Evolutionary conservation across 805 yeast species (phyloP).

Genomic region (Metschnikowia shivogae): DNA sequence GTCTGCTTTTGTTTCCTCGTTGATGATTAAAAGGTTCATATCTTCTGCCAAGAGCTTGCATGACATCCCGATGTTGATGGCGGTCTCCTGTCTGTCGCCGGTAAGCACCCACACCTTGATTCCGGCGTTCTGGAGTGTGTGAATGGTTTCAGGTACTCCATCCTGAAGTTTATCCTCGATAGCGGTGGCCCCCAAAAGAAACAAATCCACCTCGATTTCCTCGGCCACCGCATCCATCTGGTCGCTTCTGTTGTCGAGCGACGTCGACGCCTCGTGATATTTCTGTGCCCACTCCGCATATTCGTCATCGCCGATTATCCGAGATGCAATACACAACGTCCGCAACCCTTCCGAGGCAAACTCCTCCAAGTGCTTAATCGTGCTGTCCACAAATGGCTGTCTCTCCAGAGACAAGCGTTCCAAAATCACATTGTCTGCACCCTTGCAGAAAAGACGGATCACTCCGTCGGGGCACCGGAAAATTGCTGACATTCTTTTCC

Average conservation of each 20-base stretch:
- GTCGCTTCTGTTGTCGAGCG: constrained; percentile 68
- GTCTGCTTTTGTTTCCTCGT: constrained; percentile 79
- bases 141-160: constrained; percentile 97
- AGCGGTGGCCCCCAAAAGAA: constrained; percentile 93
- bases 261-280: constrained; percentile 78
- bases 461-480: constrained; percentile 92
- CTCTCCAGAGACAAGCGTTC: constrained; percentile 66
- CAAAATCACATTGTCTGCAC: constrained; percentile 94
- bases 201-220: constrained; percentile 72
- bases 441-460: constrained; percentile 85
- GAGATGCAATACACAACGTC: constrained; percentile 86
- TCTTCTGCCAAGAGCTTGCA: constrained; percentile 92
- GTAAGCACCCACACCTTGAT: constrained; percentile 97
- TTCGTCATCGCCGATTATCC: constrained; percentile 76
- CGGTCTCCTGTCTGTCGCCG: constrained; percentile 98
- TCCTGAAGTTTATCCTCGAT: constrained; percentile 97
- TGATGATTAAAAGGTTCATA: constrained; percentile 86
- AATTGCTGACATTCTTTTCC: constrained; percentile 96
- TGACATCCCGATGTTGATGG: constrained; percentile 97
- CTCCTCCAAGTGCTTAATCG: constrained; percentile 85
- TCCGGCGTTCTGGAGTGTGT: constrained; percentile 92
- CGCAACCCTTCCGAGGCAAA: constrained; percentile 96
- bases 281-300: constrained; percentile 63
- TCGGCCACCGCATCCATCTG: constrained; percentile 88
- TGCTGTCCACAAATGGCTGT: constrained; percentile 79